Evolutionary conservation across 2,329 filamentous ascomycete genomes (phyloP).

Genomic region (Exophiala xenobiotica): DNA sequence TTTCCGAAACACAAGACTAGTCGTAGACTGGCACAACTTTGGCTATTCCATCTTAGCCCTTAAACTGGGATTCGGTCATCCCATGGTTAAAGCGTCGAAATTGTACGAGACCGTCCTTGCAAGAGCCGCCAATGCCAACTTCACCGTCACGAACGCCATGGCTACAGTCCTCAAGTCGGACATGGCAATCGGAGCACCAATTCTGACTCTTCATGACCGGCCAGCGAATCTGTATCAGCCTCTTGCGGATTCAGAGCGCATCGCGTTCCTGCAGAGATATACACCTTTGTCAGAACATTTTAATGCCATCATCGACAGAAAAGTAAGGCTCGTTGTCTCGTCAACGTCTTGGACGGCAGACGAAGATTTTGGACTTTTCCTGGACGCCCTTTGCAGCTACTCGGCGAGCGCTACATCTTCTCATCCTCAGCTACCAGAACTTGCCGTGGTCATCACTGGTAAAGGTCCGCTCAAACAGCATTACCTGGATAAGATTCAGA

Average conservation of each 20-base stretch:
- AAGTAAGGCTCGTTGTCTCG: constrained; percentile 73
- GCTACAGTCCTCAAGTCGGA: constrained; percentile 65
- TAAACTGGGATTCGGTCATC: constrained; percentile 63
- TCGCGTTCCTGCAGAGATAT: constrained; percentile 63
- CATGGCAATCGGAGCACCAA: constrained; percentile 64
- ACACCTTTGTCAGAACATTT: constrained; percentile 63
- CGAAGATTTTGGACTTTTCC: constrained; percentile 86
- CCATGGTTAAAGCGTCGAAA: constrained; percentile 73
- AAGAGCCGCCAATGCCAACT: constrained; percentile 67
- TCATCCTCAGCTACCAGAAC: constrained; percentile 54
- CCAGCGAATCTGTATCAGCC: constrained; percentile 82
- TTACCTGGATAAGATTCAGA: constrained; percentile 66
- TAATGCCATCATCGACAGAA: constrained; percentile 57
- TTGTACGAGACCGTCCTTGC: constrained; percentile 75
- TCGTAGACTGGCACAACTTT: constrained; percentile 99
- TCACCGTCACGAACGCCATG: constrained; percentile 92
- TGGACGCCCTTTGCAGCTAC: constrained; percentile 77
- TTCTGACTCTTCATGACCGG: constrained; percentile 79
- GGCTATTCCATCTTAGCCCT: constrained; percentile 86
- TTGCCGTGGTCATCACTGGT: constrained; percentile 91
- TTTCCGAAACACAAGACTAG: constrained; percentile 73
- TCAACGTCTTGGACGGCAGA: constrained; percentile 97
- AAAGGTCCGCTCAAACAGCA: constrained; percentile 80
- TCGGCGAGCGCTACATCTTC: constrained; percentile 53
- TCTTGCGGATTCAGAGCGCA: constrained; percentile 51